Evolutionary conservation across 2,329 filamentous ascomycete genomes (phyloP).

Genomic region (Phyllosticta citribraziliensis): DNA sequence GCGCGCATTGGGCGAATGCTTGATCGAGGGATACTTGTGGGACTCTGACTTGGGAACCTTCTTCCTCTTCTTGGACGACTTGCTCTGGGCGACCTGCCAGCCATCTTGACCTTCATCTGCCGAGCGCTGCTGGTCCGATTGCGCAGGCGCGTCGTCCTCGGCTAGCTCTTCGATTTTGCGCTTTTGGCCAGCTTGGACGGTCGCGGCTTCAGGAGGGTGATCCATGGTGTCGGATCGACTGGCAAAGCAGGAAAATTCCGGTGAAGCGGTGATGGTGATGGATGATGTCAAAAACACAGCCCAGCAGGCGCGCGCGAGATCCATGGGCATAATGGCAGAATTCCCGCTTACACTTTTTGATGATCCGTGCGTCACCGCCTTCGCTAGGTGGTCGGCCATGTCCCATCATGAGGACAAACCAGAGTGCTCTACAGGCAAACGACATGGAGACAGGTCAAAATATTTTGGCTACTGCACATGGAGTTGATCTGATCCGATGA

Average conservation of each 20-base stretch:
- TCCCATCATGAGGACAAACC: too few species aligned
- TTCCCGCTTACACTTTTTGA: too few species aligned
- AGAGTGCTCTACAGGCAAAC: too few species aligned
- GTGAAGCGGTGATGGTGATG: neutral
- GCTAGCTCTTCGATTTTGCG: conserved; percentile 6
- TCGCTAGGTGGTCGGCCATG: too few species aligned
- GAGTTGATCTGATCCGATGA: too few species aligned
- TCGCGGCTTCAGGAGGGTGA: neutral
- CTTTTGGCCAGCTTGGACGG: conserved; percentile 3
- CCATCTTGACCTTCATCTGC: conserved; percentile 7
- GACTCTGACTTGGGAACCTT: conserved; percentile 29
- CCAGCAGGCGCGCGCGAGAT: too few species aligned
- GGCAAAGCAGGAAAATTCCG: neutral
- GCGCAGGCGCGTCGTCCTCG: neutral
- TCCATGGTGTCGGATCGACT: neutral
- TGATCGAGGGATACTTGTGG: conserved; percentile 43
- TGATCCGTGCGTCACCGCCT: too few species aligned
- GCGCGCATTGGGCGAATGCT: conserved; percentile 43
- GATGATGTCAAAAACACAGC: too few species aligned
- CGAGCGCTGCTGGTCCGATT: neutral
- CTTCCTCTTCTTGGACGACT: conserved; percentile 14
- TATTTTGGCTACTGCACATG: too few species aligned
- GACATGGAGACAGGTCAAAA: too few species aligned
- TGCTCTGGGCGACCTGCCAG: conserved; percentile 19
- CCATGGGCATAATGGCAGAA: too few species aligned